Percentiles rank a stretch among this genome's conserved stretches.
phyloP scores from a whole-genome alignment of 331 rosid genomes.

The Saraca asoca region DNA sequence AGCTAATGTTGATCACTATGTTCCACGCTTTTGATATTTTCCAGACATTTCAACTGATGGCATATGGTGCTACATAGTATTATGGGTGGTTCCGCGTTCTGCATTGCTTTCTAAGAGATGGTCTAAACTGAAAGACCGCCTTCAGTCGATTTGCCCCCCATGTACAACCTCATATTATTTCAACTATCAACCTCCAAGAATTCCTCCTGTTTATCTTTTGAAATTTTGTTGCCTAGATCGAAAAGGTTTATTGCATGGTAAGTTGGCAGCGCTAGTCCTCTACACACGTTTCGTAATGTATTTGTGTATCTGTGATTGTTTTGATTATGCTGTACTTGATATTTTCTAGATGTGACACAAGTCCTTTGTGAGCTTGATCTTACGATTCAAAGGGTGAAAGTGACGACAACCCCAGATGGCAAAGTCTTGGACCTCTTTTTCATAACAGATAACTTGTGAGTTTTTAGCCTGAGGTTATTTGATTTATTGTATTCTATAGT shows the following conservation, averaged over 20 bases:
- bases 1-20: constrained; percentile 23
- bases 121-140: constrained; percentile 60
- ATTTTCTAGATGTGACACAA: constrained; percentile 61
- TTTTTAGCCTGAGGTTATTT: neutral
- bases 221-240: constrained; percentile 65
- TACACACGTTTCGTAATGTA: neutral
- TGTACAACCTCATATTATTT: constrained; percentile 48
- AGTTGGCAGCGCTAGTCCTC: neutral
- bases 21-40: constrained; percentile 15
- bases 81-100: constrained; percentile 64
- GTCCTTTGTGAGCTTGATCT: constrained; percentile 72
- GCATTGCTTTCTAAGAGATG: constrained; percentile 43
- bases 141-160: constrained; percentile 60
- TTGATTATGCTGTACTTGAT: constrained; percentile 20
- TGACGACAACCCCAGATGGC: constrained; percentile 78
- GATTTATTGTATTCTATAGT: neutral
- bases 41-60: constrained; percentile 79
- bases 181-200: constrained; percentile 35
- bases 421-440: constrained; percentile 80
- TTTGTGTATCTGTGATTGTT: neutral
- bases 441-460: constrained; percentile 65
- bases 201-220: constrained; percentile 62
- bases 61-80: constrained; percentile 73
- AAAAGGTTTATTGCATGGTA: constrained; percentile 70
- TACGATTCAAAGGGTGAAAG: constrained; percentile 70